Percentiles rank a stretch among this genome's conserved stretches.
Evolutionary conservation across 441 rosid species (phyloP).

Genomic region (Adansonia madagascariensis): DNA sequence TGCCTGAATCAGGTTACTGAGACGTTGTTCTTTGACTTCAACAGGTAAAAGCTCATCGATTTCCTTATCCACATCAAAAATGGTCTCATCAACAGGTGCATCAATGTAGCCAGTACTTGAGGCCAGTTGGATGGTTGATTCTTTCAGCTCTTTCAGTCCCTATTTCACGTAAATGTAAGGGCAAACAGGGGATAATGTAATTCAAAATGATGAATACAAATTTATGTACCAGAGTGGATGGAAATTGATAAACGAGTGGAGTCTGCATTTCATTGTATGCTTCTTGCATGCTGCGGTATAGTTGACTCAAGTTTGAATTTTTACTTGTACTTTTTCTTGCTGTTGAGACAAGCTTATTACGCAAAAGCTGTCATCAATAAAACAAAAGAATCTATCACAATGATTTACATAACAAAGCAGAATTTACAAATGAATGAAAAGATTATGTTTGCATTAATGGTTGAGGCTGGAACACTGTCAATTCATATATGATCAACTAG

Average conservation of each 20-base stretch:
- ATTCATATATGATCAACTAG: slow-evolving; percentile 8
- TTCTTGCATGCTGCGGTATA: slow-evolving; percentile 67
- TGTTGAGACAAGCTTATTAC: slow-evolving; percentile 63
- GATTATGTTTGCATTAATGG: background rate
- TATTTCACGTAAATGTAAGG: slow-evolving; percentile 34
- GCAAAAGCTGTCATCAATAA: slow-evolving; percentile 55
- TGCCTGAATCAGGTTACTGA: slow-evolving; percentile 76
- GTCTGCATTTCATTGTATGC: slow-evolving; percentile 76
- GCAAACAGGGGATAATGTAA: slow-evolving; percentile 17
- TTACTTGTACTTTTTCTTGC: slow-evolving; percentile 53
- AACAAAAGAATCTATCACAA: slow-evolving; percentile 6
- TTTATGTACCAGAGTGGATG: slow-evolving; percentile 55
- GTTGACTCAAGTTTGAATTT: slow-evolving; percentile 62
- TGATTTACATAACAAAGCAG: slow-evolving; percentile 9
- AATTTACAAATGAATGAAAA: slow-evolving; percentile 22
- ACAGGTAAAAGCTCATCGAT: slow-evolving; percentile 72
- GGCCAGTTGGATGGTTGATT: slow-evolving; percentile 67
- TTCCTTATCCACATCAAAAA: slow-evolving; percentile 75
- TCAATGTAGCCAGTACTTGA: slow-evolving; percentile 67
- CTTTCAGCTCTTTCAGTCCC: slow-evolving; percentile 80
- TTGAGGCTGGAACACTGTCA: background rate
- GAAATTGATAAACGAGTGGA: slow-evolving; percentile 63
- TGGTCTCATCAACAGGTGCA: slow-evolving; percentile 66
- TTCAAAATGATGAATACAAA: slow-evolving; percentile 24
- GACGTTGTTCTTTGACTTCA: slow-evolving; percentile 76